Percentiles rank a stretch among this genome's conserved stretches.
Conservation (phyloP, 129 eudicot species). For the Escallonia herrerae region DNA sequence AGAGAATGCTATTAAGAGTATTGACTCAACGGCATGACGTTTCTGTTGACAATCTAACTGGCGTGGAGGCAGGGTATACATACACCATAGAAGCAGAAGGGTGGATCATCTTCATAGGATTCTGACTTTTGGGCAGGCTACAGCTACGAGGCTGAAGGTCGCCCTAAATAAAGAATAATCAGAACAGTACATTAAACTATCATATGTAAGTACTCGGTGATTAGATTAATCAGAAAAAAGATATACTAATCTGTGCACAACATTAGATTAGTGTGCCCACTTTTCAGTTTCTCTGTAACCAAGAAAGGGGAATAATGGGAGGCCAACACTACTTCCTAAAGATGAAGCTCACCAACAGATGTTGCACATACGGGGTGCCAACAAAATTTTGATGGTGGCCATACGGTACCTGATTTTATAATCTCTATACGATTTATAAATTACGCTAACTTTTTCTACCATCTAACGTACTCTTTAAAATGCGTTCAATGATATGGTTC, state of each 20-base stretch:
- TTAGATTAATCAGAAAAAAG: slow-evolving; percentile 5
- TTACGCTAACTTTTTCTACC: too few relatives aligned
- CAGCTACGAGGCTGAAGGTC: background rate
- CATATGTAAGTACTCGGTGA: background rate
- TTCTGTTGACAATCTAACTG: too few relatives aligned
- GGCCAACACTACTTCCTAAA: background rate
- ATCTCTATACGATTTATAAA: too few relatives aligned
- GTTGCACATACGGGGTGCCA: background rate
- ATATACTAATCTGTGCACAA: too few relatives aligned
- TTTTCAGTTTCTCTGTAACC: background rate
- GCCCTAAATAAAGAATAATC: background rate
- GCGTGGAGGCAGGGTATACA: background rate
- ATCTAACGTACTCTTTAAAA: too few relatives aligned
- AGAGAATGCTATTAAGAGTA: too few relatives aligned
- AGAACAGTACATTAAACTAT: background rate
- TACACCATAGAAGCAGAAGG: background rate
- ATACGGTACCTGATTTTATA: too few relatives aligned
- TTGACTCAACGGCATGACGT: too few relatives aligned
- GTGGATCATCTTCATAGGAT: slow-evolving; percentile 10
- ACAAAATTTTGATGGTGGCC: too few relatives aligned
- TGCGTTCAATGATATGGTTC: too few relatives aligned
- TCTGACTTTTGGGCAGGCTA: slow-evolving; percentile 15
- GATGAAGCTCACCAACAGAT: background rate
- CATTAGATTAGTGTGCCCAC: background rate
- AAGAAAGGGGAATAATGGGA: background rate